A percentile compares a stretch with the other conserved stretches of the same genome.
phyloP scores from a whole-genome alignment of 768 basidiomycete genomes.

The Leccinum boreale region DNA sequence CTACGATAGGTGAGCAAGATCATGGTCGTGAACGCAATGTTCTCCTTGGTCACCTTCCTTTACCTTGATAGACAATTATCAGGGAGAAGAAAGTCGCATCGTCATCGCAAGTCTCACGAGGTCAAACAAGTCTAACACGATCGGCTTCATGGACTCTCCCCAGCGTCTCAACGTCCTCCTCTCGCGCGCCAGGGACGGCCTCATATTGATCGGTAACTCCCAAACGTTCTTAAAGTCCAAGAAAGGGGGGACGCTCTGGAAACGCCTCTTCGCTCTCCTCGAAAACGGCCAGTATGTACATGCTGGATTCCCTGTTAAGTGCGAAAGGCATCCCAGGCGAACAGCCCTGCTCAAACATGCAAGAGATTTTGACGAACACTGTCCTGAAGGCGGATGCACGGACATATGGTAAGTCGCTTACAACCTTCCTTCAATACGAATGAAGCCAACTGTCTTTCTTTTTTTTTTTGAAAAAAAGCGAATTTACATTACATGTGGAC shows the following conservation, averaged over 20 bases:
- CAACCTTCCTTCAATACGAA: neutral
- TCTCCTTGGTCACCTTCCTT: neutral
- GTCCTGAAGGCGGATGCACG: conserved; percentile 62
- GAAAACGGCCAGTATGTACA: conserved; percentile 8
- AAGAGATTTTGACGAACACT: conserved; percentile 48
- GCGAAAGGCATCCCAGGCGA: conserved; percentile 49
- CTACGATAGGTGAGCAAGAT: conserved; percentile 54
- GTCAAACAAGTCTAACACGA: conserved; percentile 51
- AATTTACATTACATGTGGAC: conserved; percentile 21
- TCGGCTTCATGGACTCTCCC: conserved; percentile 67
- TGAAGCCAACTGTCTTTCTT: conserved; percentile 41
- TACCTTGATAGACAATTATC: conserved; percentile 56
- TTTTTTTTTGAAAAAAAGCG: neutral
- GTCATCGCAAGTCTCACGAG: conserved; percentile 58
- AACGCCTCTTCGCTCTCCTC: conserved; percentile 8
- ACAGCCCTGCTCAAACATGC: conserved; percentile 38
- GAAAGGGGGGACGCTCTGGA: conserved; percentile 16
- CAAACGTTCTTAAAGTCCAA: conserved; percentile 46
- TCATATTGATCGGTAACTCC: conserved; percentile 63
- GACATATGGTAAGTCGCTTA: conserved; percentile 48
- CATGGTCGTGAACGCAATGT: too few relatives aligned
- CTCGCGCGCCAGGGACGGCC: conserved; percentile 60
- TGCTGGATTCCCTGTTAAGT: conserved; percentile 48
- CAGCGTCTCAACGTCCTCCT: conserved; percentile 68
- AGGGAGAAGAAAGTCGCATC: conserved; percentile 69